These are phyloP conservation scores for Immersiella caudata DNA, from an alignment of 495 filamentous ascomycete species.

Conservation along the genomic window DNA sequence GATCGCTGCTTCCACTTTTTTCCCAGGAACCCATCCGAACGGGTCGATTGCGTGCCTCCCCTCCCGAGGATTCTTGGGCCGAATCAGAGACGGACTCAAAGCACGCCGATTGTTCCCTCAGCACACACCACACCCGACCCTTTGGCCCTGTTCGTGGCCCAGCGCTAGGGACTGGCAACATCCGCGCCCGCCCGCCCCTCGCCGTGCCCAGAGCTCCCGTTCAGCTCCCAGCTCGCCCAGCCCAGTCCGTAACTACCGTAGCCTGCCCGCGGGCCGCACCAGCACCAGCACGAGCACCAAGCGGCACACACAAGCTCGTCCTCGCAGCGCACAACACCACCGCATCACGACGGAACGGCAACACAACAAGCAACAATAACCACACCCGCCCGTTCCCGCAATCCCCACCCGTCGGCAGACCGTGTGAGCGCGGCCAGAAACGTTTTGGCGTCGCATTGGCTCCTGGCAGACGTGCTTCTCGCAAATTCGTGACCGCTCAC, in stretches of 20 bases:
- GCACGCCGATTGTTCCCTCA: neutral
- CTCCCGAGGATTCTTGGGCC: neutral
- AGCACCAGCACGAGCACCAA: neutral
- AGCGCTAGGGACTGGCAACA: neutral
- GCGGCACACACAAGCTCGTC: neutral
- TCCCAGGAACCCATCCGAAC: neutral
- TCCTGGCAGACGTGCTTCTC: slow-evolving; percentile 21
- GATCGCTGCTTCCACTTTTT: neutral
- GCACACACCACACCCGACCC: neutral
- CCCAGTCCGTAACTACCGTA: neutral
- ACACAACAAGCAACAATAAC: neutral
- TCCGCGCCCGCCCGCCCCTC: slow-evolving; percentile 3
- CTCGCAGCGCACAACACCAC: slow-evolving; percentile 13
- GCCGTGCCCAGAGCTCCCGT: slow-evolving; percentile 7
- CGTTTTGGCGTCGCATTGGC: slow-evolving; percentile 33
- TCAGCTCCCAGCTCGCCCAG: slow-evolving; percentile 4
- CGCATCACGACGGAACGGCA: neutral
- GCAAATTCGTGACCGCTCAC: slow-evolving; percentile 20
- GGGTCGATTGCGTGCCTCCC: neutral
- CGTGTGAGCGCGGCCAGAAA: slow-evolving; percentile 20
- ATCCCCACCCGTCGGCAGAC: slow-evolving; percentile 12
- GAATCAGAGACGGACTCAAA: neutral
- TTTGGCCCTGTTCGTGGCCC: neutral
- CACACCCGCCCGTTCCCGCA: slow-evolving; percentile 12
- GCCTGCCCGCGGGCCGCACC: neutral